Base-by-base conservation (phyloP, 1,284 basidiomycete species). In the Blastosporella zonata region DNA sequence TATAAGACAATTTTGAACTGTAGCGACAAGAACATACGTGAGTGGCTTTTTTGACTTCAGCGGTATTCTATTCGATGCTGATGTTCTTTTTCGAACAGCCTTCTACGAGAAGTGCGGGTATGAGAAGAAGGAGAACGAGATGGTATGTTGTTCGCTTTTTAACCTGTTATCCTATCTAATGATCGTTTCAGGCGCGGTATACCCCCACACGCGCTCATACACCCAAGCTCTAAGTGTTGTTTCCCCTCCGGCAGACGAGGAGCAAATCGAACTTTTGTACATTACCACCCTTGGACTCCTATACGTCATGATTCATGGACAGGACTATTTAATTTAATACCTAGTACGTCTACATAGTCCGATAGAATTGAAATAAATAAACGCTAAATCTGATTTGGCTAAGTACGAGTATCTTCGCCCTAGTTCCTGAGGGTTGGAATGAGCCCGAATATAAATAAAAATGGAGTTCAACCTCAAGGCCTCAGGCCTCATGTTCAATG, bases 1-100 rank as follows among this genome's bases (percentile, higher is more conserved):
- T 97, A 97, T 73, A 97, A 99, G 83, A 93, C 93, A 17, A 97
- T 99, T 57, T 70, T 99, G 60, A 97, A 99, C 67, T 99, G 96
- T 69, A 93, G 81, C 63, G 84, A 92, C 55, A 77, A 81, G 45
- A 99, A 98, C 61, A 88, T 94, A 56, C 85, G 94, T 97, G 66
- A 69, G 93, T 83, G 25, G 8, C 43, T 41, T 37, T 50, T 65
- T 53, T 8, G 28, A 39, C 13, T 22, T 52, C 21, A 43, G n/a
- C n/a, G n/a, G 25, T 48, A 41, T 43, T 38, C n/a, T 17, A 42
- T 9, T 9, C 25, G 6, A 28, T 39, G 44, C 54, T 58, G 43
- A 47, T 6, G 13, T 15, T 2, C 6, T 22, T 9, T 46, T 27
- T n/a, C 50, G 47, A 57, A 37, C 64, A 95, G 93, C 91, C 0